Conservation (phyloP, 2,329 filamentous ascomycete genomes). For the Claviceps sp. region DNA sequence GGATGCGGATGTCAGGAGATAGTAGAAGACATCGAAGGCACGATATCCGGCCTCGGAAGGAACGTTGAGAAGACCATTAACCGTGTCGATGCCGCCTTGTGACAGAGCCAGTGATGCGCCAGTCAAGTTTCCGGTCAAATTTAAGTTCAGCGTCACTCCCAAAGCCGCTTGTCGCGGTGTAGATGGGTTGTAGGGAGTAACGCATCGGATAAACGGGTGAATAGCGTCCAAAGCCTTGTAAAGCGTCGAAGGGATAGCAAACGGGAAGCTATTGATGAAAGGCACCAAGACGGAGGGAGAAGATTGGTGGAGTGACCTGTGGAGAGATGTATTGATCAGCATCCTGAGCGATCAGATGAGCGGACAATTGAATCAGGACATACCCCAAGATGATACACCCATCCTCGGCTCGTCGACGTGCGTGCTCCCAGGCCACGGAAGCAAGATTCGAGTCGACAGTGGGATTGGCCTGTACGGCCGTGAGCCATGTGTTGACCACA, state of each 20-base stretch:
- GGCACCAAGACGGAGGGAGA: slow-evolving; percentile 73
- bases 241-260: slow-evolving; percentile 61
- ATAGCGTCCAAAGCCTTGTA: slow-evolving; percentile 71
- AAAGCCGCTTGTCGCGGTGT: slow-evolving; percentile 68
- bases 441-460: slow-evolving; percentile 72
- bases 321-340: slow-evolving; percentile 7
- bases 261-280: slow-evolving; percentile 68
- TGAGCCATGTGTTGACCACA: slow-evolving; percentile 92
- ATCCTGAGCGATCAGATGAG: background rate
- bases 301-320: slow-evolving; percentile 75
- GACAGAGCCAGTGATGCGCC: slow-evolving; percentile 67
- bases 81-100: slow-evolving; percentile 76
- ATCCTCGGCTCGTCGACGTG: slow-evolving; percentile 84
- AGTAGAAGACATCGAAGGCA: slow-evolving; percentile 97
- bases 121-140: slow-evolving; percentile 65
- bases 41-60: slow-evolving; percentile 70
- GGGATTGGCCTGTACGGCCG: slow-evolving; percentile 55
- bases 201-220: slow-evolving; percentile 73
- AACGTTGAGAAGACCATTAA: slow-evolving; percentile 65
- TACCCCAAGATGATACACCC: slow-evolving; percentile 85
- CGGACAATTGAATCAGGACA: slow-evolving; percentile 15
- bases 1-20: slow-evolving; percentile 82
- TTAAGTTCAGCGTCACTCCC: slow-evolving; percentile 69
- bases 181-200: slow-evolving; percentile 83
- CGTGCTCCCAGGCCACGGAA: slow-evolving; percentile 87